phyloP scores from a whole-genome alignment of 2,329 filamentous ascomycete genomes.

The Colletotrichum salicis region DNA sequence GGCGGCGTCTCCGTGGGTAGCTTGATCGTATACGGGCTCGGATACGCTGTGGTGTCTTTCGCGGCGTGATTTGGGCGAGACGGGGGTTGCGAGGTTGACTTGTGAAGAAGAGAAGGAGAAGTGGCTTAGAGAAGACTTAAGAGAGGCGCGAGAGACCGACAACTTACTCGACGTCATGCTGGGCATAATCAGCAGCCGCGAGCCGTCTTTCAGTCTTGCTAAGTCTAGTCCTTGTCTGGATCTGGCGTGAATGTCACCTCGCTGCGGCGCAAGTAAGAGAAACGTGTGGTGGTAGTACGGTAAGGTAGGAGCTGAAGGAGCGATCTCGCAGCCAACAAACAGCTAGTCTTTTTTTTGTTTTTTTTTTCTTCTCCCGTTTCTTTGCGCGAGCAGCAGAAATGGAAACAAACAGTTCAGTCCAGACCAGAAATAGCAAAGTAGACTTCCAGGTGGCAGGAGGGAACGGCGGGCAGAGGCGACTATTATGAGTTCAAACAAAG shows the following conservation, averaged over 20 bases:
- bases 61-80: conserved; percentile 26
- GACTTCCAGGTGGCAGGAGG: conserved; percentile 20
- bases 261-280: conserved; percentile 16
- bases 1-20: conserved; percentile 15
- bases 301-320: conserved; percentile 3
- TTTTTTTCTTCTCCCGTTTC: not conserved
- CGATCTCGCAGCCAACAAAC: conserved; percentile 1
- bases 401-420: conserved; percentile 21
- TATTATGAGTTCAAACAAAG: conserved; percentile 34
- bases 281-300: not conserved
- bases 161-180: conserved; percentile 60
- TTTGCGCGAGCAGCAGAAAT: conserved; percentile 11
- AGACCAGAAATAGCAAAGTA: conserved; percentile 29
- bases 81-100: conserved; percentile 28
- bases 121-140: conserved; percentile 48
- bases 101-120: conserved; percentile 46
- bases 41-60: conserved; percentile 34
- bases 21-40: conserved; percentile 25
- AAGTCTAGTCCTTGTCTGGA: conserved; percentile 26
- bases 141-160: conserved; percentile 45
- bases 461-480: conserved; percentile 28
- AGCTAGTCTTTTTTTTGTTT: not conserved
- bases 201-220: conserved; percentile 31
- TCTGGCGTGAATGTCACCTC: conserved; percentile 23
- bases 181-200: conserved; percentile 41